Evolutionary conservation across 495 filamentous ascomycete species (phyloP).

Genomic region (Cercophora scortea): DNA sequence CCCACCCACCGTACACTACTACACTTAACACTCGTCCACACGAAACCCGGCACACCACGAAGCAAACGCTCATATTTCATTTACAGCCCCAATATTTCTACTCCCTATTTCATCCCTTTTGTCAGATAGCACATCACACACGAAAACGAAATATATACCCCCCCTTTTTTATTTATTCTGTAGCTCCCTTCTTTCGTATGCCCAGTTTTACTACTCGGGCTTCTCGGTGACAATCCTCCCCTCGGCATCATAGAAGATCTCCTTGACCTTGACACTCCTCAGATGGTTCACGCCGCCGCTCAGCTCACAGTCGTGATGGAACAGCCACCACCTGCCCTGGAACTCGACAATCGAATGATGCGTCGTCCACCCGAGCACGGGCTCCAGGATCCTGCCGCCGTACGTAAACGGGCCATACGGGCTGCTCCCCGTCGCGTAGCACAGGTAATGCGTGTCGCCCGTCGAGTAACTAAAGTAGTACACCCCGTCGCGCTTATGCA

Average conservation of each 20-base stretch:
- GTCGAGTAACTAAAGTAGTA: conserved; percentile 76
- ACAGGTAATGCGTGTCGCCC: conserved; percentile 65
- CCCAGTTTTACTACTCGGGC: conserved; percentile 11
- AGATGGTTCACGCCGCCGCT: conserved; percentile 56
- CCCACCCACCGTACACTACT: too few species aligned
- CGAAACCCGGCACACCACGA: too few species aligned
- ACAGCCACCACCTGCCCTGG: conserved; percentile 59
- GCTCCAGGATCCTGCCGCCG: conserved; percentile 60
- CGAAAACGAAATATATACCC: not conserved
- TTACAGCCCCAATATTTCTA: not conserved
- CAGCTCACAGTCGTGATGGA: conserved; percentile 64
- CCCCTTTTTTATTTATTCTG: not conserved
- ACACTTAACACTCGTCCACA: too few species aligned
- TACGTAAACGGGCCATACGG: conserved; percentile 67
- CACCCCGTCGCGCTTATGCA: conserved; percentile 54
- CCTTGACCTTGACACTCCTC: conserved; percentile 60
- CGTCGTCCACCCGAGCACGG: conserved; percentile 70
- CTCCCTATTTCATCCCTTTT: not conserved
- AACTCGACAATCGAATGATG: conserved; percentile 74
- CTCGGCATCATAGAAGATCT: conserved; percentile 60
- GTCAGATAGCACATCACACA: not conserved
- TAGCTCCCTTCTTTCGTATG: too few species aligned
- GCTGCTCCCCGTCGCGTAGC: conserved; percentile 51
- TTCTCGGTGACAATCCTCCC: conserved; percentile 46
- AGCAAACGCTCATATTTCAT: not conserved